Base-by-base conservation (phyloP, 1,139 yeast genomes). In the Lodderomyces parapsilosis region DNA sequence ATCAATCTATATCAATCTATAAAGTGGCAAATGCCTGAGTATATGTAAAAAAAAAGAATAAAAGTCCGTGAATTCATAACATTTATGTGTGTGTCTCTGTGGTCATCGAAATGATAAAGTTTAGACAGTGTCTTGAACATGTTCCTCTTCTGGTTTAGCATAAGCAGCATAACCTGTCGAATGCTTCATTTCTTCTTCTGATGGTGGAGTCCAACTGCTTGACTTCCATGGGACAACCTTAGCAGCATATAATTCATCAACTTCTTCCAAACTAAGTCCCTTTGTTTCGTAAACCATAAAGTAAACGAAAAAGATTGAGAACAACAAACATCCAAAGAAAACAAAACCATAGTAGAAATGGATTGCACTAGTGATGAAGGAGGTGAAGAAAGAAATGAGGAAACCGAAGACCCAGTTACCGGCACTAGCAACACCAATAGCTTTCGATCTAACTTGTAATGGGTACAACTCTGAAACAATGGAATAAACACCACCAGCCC, bases 401-500 rank as follows among this genome's bases (percentile, higher is more conserved):
- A 86, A 86, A 58, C 89, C 89, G 68, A 83, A 81, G 37, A 84
- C 49, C 95, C 95, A 87, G 68, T 86, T 87, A 28, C 86, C 79
- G 22, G 87, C 86, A 35, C 80, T 73, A 42, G 91, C 83, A 42
- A 87, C 67, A 37, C 91, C 83, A 72, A 87, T 85, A 47, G 89
- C 88, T 68, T 85, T 83, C 27, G 91, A 80, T 67, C 93, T 79
- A 51, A 86, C 82, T 56, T 91, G 80, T 51, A 86, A 72, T 43
- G 96, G 91, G 65, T 80, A 87, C 36, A 86, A 72, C 65, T 88
- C 96, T 32, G 93, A 83, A 43, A 83, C 78, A 54, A 86, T 81
- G 44, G 85, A 85, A 78, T 81, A 89, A 37, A 83, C 83, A 58
- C 83, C 80, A 56, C 95, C 93, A 49, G 91, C 96, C 95, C 96